These are phyloP conservation scores for Aspergillus unguis DNA, from an alignment of 2,329 filamentous ascomycete species.

Conservation along the genomic window DNA sequence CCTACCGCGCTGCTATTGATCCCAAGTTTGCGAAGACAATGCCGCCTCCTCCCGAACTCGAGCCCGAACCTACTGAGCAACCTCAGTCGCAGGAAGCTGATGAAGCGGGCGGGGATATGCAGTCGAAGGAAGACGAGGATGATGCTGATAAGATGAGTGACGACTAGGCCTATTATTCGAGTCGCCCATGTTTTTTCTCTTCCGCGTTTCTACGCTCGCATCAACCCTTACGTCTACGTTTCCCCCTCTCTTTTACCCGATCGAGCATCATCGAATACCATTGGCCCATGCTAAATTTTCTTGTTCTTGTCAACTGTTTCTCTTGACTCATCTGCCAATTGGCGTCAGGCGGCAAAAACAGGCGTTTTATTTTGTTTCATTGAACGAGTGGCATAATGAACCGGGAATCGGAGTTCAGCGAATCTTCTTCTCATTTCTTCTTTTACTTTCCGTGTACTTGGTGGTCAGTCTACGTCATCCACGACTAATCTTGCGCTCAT, in stretches of 20 bases:
- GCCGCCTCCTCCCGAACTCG: conserved; percentile 32
- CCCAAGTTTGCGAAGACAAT: conserved; percentile 39
- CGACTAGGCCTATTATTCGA: conserved; percentile 12
- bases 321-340: conserved; percentile 1
- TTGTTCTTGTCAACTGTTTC: background rate
- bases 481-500: background rate
- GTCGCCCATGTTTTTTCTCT: background rate
- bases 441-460: conserved; percentile 3
- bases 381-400: conserved; percentile 9
- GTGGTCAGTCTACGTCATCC: background rate
- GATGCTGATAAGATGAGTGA: conserved; percentile 22
- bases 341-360: conserved; percentile 13
- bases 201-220: background rate
- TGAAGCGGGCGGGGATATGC: conserved; percentile 10
- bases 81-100: background rate
- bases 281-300: background rate
- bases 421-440: background rate
- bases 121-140: conserved; percentile 12
- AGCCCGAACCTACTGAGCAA: conserved; percentile 22
- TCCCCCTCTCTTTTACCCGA: background rate
- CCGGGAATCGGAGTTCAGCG: conserved; percentile 21
- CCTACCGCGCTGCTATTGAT: conserved; percentile 47
- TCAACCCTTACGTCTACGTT: too few species aligned
- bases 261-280: background rate
- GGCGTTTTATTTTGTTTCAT: conserved; percentile 13